Evolutionary conservation across 352 stramenopile genomes (phyloP).

Genomic region (Phytophthora ramorum): DNA sequence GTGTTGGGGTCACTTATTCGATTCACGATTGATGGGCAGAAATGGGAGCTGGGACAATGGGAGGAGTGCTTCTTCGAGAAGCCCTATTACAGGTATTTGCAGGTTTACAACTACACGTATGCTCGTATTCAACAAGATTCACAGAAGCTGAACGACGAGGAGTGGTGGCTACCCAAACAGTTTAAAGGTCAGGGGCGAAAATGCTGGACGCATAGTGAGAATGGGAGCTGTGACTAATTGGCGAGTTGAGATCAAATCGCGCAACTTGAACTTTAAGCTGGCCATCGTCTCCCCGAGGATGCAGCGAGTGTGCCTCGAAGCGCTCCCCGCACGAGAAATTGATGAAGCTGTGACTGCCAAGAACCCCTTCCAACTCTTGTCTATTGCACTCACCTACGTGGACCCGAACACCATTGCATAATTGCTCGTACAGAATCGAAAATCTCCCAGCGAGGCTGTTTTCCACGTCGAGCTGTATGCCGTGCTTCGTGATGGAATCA

Average conservation of each 20-base stretch:
- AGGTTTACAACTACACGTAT: background rate
- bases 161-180: constrained; percentile 3
- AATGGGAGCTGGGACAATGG: constrained; percentile 4
- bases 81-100: background rate
- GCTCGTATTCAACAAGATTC: constrained; percentile 1
- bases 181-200: background rate
- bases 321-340: constrained; percentile 3
- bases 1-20: background rate
- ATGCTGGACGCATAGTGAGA: background rate
- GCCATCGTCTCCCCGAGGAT: constrained; percentile 3
- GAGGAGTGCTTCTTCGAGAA: background rate
- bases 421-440: background rate
- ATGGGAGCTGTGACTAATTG: background rate
- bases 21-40: constrained; percentile 3
- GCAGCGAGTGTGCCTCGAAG: constrained; percentile 1
- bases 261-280: background rate
- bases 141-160: background rate
- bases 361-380: constrained; percentile 1
- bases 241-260: background rate
- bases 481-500: background rate
- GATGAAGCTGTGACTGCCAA: background rate
- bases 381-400: background rate
- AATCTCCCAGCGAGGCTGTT: background rate
- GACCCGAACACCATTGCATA: background rate
- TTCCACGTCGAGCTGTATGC: constrained; percentile 8